A percentile compares a stretch with the other conserved stretches of the same genome.
These are phyloP conservation scores for Dothideomycetes sp. DNA, from an alignment of 2,329 filamentous ascomycete genomes.

Conservation along the genomic window DNA sequence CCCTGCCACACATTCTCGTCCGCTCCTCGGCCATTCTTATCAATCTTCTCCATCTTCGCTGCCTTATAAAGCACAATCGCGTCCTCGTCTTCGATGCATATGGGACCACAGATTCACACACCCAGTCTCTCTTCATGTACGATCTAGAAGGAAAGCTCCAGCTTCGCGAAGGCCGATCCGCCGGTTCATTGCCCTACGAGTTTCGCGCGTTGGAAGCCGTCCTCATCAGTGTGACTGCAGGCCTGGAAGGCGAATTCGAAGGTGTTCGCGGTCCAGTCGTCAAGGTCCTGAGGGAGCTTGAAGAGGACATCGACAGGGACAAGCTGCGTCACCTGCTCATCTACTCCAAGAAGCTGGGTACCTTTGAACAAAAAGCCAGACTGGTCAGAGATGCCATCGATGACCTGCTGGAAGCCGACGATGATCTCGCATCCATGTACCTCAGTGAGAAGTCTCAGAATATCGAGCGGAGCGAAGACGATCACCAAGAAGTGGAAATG, in stretches of 20 bases:
- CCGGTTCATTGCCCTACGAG: slow-evolving; percentile 67
- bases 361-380: slow-evolving; percentile 94
- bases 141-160: slow-evolving; percentile 87
- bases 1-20: slow-evolving; percentile 88
- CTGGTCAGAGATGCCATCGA: slow-evolving; percentile 91
- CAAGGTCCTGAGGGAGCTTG: slow-evolving; percentile 74
- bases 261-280: slow-evolving; percentile 87
- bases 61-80: slow-evolving; percentile 87
- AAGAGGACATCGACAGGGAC: slow-evolving; percentile 93
- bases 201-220: slow-evolving; percentile 93
- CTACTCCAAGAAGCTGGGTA: slow-evolving; percentile 88
- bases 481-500: slow-evolving; percentile 96
- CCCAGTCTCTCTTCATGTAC: slow-evolving; percentile 96
- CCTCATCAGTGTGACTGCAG: slow-evolving; percentile 82
- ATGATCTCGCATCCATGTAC: slow-evolving; percentile 92
- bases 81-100: slow-evolving; percentile 95
- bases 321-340: slow-evolving; percentile 85
- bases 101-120: slow-evolving; percentile 86
- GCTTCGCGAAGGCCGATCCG: slow-evolving; percentile 53
- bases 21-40: slow-evolving; percentile 88
- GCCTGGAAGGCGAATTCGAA: slow-evolving; percentile 89
- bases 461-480: slow-evolving; percentile 61
- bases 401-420: slow-evolving; percentile 88
- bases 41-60: slow-evolving; percentile 90
- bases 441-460: slow-evolving; percentile 77